Evolutionary conservation across 1,284 basidiomycete genomes (phyloP).

Genomic region (Apiotrichum porosum): DNA sequence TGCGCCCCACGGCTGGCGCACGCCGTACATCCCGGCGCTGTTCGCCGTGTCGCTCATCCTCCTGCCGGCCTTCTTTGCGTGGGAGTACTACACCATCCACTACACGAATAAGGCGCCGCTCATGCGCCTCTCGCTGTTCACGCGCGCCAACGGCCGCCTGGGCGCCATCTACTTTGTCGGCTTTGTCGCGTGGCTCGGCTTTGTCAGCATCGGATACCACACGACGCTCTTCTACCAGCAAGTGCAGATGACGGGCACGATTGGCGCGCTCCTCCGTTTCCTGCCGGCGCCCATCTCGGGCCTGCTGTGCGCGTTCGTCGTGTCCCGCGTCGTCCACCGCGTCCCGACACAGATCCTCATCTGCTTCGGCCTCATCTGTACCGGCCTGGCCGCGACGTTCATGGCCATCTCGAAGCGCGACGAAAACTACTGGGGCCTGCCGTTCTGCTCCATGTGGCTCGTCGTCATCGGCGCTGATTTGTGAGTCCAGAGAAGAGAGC

Average conservation of each 20-base stretch:
- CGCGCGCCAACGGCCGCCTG: constrained; percentile 57
- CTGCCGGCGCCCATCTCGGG: constrained; percentile 69
- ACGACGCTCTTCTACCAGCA: constrained; percentile 16
- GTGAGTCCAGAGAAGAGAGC: too few relatives aligned
- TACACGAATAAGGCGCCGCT: constrained; percentile 54
- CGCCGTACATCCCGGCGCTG: constrained; percentile 54
- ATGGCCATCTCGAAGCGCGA: constrained; percentile 62
- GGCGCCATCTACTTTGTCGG: constrained; percentile 60
- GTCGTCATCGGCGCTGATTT: constrained; percentile 70
- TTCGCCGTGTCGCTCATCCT: constrained; percentile 63
- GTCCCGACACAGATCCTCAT: constrained; percentile 35
- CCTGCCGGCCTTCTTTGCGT: constrained; percentile 58
- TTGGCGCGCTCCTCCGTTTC: constrained; percentile 65
- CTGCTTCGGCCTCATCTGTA: constrained; percentile 58
- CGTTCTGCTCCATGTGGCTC: constrained; percentile 45
- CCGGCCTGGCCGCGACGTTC: constrained; percentile 57
- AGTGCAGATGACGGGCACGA: constrained; percentile 14
- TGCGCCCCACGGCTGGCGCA: constrained; percentile 62
- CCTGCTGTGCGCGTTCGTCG: constrained; percentile 55
- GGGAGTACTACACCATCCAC: constrained; percentile 58
- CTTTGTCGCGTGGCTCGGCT: constrained; percentile 62
- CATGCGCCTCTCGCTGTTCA: constrained; percentile 62
- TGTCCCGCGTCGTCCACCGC: constrained; percentile 26
- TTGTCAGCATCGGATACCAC: constrained; percentile 36
- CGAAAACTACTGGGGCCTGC: constrained; percentile 8